phyloP scores from a whole-genome alignment of 164 flowering plant genomes.

The Santalum album region DNA sequence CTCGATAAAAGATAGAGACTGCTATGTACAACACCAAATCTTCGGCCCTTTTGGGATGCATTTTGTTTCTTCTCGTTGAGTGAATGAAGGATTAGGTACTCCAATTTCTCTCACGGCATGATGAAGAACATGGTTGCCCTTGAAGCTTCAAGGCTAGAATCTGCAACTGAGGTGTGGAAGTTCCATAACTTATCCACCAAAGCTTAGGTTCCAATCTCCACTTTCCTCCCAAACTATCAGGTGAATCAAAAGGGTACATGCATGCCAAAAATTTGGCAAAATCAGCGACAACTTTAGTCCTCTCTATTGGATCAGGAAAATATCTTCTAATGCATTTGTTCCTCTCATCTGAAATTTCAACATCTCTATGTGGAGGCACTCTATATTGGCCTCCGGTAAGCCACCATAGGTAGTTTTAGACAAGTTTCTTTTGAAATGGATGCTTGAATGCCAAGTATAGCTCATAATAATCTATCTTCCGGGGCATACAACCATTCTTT shows the following conservation, averaged over 20 bases:
- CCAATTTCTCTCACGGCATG: neutral
- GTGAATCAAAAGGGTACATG: neutral
- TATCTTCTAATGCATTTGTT: neutral
- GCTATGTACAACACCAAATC: constrained; percentile 4
- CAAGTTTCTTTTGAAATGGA: too few relatives aligned
- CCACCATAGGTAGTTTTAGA: too few relatives aligned
- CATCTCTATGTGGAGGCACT: neutral
- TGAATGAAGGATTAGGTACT: neutral
- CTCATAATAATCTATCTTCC: too few relatives aligned
- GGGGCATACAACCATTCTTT: too few relatives aligned
- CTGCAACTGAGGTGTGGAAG: constrained; percentile 6
- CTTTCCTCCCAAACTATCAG: neutral
- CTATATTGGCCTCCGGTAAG: neutral
- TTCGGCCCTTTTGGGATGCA: neutral
- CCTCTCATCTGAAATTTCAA: neutral
- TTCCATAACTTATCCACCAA: constrained; percentile 6
- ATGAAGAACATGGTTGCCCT: constrained; percentile 11
- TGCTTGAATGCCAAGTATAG: too few relatives aligned
- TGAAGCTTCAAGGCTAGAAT: constrained; percentile 2
- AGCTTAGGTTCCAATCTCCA: neutral
- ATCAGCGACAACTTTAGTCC: neutral
- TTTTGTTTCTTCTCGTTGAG: neutral
- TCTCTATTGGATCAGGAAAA: neutral
- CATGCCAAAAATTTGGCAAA: neutral
- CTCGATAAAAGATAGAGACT: constrained; percentile 3